These are phyloP conservation scores for Suillus fuscotomentosus DNA, from an alignment of 768 basidiomycete genomes.

Conservation along the genomic window DNA sequence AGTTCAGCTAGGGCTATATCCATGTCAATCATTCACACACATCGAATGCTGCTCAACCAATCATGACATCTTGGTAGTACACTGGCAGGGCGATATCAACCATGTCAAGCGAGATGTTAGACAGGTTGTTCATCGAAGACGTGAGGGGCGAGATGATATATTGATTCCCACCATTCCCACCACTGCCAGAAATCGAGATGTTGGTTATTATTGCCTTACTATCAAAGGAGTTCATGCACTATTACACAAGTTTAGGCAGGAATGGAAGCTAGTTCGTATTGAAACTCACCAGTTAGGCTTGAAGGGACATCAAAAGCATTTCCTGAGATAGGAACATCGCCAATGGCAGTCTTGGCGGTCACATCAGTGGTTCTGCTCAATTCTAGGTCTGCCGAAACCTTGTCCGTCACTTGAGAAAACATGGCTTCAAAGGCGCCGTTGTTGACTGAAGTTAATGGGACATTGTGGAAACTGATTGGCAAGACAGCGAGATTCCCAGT, in stretches of 20 bases:
- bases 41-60: conserved; percentile 59
- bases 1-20: neutral
- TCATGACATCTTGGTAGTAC: conserved; percentile 49
- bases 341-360: conserved; percentile 58
- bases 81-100: conserved; percentile 58
- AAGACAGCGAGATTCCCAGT: conserved; percentile 68
- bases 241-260: neutral
- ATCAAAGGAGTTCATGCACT: conserved; percentile 64
- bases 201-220: conserved; percentile 50
- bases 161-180: conserved; percentile 57
- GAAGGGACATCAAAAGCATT: conserved; percentile 65
- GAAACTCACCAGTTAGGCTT: conserved; percentile 44
- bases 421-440: conserved; percentile 52
- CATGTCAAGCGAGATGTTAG: conserved; percentile 63
- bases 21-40: conserved; percentile 34
- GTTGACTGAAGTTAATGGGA: conserved; percentile 56
- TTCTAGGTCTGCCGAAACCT: conserved; percentile 39
- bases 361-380: conserved; percentile 60
- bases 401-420: conserved; percentile 60
- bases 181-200: conserved; percentile 62
- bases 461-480: conserved; percentile 53
- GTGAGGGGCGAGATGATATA: conserved; percentile 59
- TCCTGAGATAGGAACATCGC: conserved; percentile 61
- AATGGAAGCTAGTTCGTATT: neutral
- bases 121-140: conserved; percentile 61